Evolutionary conservation across 257 asterid genomes (phyloP), one percentile per base, ranked within the genome.

Genomic region (Asclepias syriaca): DNA sequence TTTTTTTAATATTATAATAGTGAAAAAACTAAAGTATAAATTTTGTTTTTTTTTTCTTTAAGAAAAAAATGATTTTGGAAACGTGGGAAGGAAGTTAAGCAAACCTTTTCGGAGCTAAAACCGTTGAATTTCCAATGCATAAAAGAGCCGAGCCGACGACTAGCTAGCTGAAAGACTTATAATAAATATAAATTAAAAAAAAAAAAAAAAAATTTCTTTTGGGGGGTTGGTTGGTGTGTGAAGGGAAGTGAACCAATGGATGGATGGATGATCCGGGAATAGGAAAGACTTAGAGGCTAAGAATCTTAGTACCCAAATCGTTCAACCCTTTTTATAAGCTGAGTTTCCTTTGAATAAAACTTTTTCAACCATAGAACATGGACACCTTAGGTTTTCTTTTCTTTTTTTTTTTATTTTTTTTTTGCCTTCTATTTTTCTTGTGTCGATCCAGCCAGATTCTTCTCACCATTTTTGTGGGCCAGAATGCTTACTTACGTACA

Each of bases 351-450:
- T 81, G 77, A 77, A 66, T 68, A 79, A 77, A 78, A 76, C 37
- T n/a, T 77, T 15, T 77, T 15, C 59, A 85, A 63, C 87, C 91
- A 80, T 54, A 53, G 85, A 86, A 84, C 91, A 86, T 85, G 93
- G 73, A 46, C 1, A 70, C 61, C 72, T 13, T 54, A 21, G 37
- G 14, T 78, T 79, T 73, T 45, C 4, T 32, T 32, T 24, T 24
- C 0, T 24, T 3, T 34, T 34, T 34, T 34, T 34, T 34, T 34
- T 3, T 34, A 1, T 34, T 34, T 34, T 34, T 34, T 3, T 34
- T 34, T 34, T 34, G 0, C 39, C 39, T 34, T 34, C 2, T 34
- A 34, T 34, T 34, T 34, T 34, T 34, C 5, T 34, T 8, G 14
- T 3, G 32, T 4, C 50, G 14, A 72, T 73, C 65, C 45, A 4